A percentile compares a stretch with the other conserved stretches of the same genome.
These are phyloP conservation scores for Rhodotorula sphaerocarpa DNA, from an alignment of 768 basidiomycete species.

Conservation along the genomic window DNA sequence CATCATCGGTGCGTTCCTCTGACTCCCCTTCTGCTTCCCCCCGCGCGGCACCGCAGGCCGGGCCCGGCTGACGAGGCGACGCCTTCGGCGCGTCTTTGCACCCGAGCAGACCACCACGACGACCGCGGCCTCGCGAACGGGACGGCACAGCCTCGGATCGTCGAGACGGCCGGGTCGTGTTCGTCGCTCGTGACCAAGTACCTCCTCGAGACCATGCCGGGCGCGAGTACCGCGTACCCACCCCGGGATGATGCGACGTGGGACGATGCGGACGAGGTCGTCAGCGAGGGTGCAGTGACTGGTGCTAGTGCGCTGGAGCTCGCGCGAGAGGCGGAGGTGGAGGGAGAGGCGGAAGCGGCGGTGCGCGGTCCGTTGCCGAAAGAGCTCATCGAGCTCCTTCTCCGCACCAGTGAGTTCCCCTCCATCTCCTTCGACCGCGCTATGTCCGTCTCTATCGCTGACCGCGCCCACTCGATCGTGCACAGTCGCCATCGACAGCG, in stretches of 20 bases:
- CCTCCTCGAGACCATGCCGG: conserved; percentile 21
- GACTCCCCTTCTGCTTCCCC: no score
- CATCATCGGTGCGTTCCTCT: background rate
- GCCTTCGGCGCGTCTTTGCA: no score
- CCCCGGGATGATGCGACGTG: background rate
- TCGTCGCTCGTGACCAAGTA: conserved; percentile 17
- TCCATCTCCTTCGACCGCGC: background rate
- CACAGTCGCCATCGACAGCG: conserved; percentile 27
- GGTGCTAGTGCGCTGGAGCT: background rate
- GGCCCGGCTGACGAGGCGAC: no score
- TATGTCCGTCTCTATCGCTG: background rate
- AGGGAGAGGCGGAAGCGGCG: no score
- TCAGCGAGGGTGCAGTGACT: background rate
- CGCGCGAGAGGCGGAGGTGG: no score
- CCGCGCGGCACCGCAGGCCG: no score
- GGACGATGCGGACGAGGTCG: background rate
- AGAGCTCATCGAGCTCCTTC: conserved; percentile 28
- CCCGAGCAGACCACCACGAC: conserved; percentile 31
- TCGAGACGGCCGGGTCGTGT: conserved; percentile 22
- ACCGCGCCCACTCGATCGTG: background rate
- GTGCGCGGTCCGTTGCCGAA: conserved; percentile 11
- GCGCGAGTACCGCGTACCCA: background rate
- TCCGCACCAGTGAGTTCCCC: conserved; percentile 16
- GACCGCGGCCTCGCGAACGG: conserved; percentile 16
- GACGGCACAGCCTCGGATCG: conserved; percentile 25